Percentiles rank a stretch among this genome's conserved stretches.
These are phyloP conservation scores for Didymella glomerata DNA, from an alignment of 2,329 filamentous ascomycete species.

Conservation along the genomic window DNA sequence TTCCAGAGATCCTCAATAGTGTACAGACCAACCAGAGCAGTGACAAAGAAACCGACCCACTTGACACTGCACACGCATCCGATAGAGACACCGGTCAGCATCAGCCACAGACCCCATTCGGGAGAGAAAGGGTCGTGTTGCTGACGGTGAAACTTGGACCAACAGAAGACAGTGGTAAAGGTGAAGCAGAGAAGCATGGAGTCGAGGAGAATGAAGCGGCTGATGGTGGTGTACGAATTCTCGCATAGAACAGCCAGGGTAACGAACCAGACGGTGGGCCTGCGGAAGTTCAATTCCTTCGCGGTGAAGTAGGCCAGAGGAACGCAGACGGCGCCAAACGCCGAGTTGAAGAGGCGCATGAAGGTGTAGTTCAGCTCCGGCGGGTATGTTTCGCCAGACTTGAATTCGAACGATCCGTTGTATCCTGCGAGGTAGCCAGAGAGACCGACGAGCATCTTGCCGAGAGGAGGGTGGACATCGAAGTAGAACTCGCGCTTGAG, in stretches of 20 bases:
- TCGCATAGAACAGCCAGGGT: conserved; percentile 98
- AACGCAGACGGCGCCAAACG: conserved; percentile 91
- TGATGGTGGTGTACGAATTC: conserved; percentile 99
- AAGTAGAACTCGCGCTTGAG: conserved; percentile 99
- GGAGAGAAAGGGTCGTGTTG: conserved; percentile 84
- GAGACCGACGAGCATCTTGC: conserved; percentile 97
- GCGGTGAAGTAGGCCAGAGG: conserved; percentile 96
- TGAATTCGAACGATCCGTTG: conserved; percentile 99
- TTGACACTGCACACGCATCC: conserved; percentile 99
- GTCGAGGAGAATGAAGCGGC: conserved; percentile 95
- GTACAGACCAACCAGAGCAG: conserved; percentile 92
- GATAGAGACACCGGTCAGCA: conserved; percentile 92
- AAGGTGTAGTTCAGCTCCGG: conserved; percentile 95
- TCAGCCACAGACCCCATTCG: conserved; percentile 95
- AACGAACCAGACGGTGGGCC: conserved; percentile 91
- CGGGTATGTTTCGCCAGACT: conserved; percentile 95
- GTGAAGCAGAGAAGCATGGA: conserved; percentile 99
- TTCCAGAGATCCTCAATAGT: conserved; percentile 97
- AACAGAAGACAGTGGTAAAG: conserved; percentile 96
- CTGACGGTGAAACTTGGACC: conserved; percentile 93
- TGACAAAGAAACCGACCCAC: conserved; percentile 96
- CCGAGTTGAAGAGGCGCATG: conserved; percentile 97
- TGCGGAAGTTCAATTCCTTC: conserved; percentile 84
- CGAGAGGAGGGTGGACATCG: conserved; percentile 92
- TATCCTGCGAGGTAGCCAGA: conserved; percentile 97